Conservation (phyloP, 2,329 filamentous ascomycete species). For the Huntiella bhutanensis region DNA sequence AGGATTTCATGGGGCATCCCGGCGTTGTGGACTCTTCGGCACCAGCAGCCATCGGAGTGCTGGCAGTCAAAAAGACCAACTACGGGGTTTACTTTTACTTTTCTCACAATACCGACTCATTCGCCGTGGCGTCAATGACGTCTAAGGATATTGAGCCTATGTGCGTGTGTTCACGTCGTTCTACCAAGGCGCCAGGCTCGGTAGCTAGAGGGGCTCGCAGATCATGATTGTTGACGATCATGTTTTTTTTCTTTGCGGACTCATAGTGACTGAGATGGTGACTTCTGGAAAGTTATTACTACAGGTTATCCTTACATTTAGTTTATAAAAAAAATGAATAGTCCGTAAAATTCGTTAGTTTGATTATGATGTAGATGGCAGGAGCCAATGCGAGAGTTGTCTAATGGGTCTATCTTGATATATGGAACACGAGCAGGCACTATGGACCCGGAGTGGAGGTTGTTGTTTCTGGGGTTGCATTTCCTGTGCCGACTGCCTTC, state of each 20-base stretch:
- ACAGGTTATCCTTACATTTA: not conserved
- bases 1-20: slow-evolving; percentile 88
- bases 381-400: not conserved
- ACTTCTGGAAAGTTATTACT: not conserved
- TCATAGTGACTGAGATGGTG: too few species aligned
- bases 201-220: slow-evolving; percentile 38
- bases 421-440: not conserved
- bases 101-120: slow-evolving; percentile 84
- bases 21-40: slow-evolving; percentile 66
- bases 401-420: not conserved
- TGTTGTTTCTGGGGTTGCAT: slow-evolving; percentile 16
- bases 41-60: slow-evolving; percentile 72
- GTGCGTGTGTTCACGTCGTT: slow-evolving; percentile 48
- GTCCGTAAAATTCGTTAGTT: slow-evolving; percentile 1
- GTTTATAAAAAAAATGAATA: too few species aligned
- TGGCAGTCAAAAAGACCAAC: slow-evolving; percentile 69
- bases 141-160: slow-evolving; percentile 54
- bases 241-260: too few species aligned
- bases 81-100: slow-evolving; percentile 73
- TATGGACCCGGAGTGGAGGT: slow-evolving; percentile 30
- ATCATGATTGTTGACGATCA: slow-evolving; percentile 12
- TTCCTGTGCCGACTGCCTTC: slow-evolving; percentile 27
- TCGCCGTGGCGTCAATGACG: slow-evolving; percentile 76
- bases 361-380: not conserved
- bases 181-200: slow-evolving; percentile 39